Conservation (phyloP, 2,329 filamentous ascomycete species). For the Paecilomyces sp. region DNA sequence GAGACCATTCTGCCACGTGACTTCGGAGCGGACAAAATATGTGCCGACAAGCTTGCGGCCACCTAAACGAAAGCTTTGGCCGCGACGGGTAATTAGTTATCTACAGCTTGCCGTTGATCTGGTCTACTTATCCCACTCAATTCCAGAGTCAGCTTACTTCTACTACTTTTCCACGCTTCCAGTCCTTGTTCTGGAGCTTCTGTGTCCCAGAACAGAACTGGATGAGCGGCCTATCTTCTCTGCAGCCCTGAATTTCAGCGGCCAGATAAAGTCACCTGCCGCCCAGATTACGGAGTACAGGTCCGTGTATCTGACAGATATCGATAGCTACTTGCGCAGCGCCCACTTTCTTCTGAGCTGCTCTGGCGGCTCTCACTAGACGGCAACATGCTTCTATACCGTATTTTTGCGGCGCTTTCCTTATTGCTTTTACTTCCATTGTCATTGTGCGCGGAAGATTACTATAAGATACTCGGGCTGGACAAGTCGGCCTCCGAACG, state of each 20-base stretch:
- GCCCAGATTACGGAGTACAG: background rate
- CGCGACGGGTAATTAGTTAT: background rate
- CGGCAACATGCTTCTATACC: constrained; percentile 27
- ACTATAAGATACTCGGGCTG: constrained; percentile 68
- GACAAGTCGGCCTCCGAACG: constrained; percentile 72
- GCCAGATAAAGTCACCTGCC: background rate
- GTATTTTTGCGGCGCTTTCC: constrained; percentile 23
- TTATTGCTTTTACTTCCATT: constrained; percentile 30
- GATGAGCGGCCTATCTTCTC: background rate
- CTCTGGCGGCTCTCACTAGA: constrained; percentile 7
- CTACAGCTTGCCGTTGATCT: background rate
- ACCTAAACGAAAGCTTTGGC: constrained; percentile 14
- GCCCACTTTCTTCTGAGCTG: constrained; percentile 7
- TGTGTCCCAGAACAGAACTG: background rate
- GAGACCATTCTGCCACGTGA: background rate
- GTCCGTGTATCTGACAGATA: background rate
- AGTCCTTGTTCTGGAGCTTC: background rate
- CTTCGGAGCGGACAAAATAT: background rate
- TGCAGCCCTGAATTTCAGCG: background rate
- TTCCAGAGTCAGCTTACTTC: background rate
- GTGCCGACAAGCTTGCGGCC: constrained; percentile 10
- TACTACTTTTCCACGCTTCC: background rate
- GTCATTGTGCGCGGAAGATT: constrained; percentile 37
- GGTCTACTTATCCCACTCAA: background rate
- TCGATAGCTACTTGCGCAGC: background rate